Percentiles rank a stretch among this genome's conserved stretches.
Evolutionary conservation across 2,329 filamentous ascomycete genomes (phyloP).

Genomic region (Neoascochyta sp.): DNA sequence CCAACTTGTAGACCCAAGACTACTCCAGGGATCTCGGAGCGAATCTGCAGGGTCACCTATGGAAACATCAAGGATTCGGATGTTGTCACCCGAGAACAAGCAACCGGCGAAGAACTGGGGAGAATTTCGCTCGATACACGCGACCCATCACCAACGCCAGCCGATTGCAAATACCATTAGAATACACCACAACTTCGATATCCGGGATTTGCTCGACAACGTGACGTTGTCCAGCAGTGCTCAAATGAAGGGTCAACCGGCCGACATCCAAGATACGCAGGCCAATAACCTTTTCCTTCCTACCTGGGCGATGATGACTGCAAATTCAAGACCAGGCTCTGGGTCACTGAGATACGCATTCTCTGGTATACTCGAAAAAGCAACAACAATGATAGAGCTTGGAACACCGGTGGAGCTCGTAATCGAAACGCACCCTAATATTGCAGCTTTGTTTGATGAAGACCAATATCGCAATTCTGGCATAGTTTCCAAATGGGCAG

Average conservation of each 20-base stretch:
- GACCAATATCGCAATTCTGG: constrained; percentile 14
- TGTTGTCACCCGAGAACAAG: constrained; percentile 1
- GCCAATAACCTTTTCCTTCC: constrained; percentile 18
- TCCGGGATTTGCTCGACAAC: constrained; percentile 17
- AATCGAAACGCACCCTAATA: constrained; percentile 19
- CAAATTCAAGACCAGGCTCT: constrained; percentile 18
- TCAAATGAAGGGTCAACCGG: constrained; percentile 8
- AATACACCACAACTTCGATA: constrained; percentile 20
- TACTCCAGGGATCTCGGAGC: constrained; percentile 4
- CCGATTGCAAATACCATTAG: constrained; percentile 17
- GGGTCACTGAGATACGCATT: constrained; percentile 14
- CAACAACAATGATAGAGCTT: constrained; percentile 9
- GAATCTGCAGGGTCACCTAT: constrained; percentile 7
- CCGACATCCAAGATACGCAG: constrained; percentile 9
- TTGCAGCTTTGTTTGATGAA: constrained; percentile 21
- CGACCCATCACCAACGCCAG: constrained; percentile 19
- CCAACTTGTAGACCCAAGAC: constrained; percentile 12
- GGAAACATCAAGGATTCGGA: constrained; percentile 6
- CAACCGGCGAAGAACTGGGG: background rate
- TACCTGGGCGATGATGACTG: constrained; percentile 24
- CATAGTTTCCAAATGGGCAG: constrained; percentile 19
- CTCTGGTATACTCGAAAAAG: constrained; percentile 10
- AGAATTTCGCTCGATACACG: constrained; percentile 11
- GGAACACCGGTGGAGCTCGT: constrained; percentile 10
- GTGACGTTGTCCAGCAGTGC: constrained; percentile 14